A percentile compares a stretch with the other conserved stretches of the same genome.
These are phyloP conservation scores for Tagetes erecta DNA, from an alignment of 129 eudicot species.

Conservation along the genomic window DNA sequence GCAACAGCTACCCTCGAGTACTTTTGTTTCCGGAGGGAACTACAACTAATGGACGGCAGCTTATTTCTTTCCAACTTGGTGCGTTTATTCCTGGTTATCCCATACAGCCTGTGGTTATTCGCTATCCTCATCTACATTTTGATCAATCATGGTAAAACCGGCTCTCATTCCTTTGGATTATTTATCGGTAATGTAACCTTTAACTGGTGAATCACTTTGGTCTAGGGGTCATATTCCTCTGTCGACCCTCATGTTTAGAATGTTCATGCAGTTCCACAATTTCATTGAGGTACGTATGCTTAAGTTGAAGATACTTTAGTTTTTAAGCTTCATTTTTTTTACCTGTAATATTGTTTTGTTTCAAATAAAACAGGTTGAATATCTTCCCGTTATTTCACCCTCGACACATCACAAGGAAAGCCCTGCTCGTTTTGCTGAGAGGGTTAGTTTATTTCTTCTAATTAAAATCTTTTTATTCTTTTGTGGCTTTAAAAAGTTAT, in stretches of 20 bases:
- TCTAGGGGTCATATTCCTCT: conserved; percentile 81
- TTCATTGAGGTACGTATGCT: conserved; percentile 97
- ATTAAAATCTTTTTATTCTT: not conserved
- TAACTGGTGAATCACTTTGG: conserved; percentile 13
- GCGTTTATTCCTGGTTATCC: conserved; percentile 94
- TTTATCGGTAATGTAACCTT: conserved; percentile 8
- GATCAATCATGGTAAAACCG: conserved; percentile 88
- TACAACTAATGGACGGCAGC: conserved; percentile 80
- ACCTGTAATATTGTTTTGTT: conserved; percentile 1
- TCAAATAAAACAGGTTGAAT: conserved; percentile 67
- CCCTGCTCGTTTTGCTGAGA: conserved; percentile 63
- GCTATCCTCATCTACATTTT: conserved; percentile 93
- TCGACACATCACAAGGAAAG: conserved; percentile 66
- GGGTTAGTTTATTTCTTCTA: conserved; percentile 50
- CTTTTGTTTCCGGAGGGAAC: conserved; percentile 99
- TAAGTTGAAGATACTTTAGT: not conserved
- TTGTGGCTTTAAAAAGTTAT: not conserved
- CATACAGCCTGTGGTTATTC: conserved; percentile 87
- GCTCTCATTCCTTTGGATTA: not conserved
- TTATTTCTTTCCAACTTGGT: conserved; percentile 92
- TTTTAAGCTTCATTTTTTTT: conserved; percentile 10
- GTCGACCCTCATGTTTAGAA: conserved; percentile 83
- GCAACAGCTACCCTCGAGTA: conserved; percentile 71
- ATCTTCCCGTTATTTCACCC: conserved; percentile 85
- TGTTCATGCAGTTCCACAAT: conserved; percentile 96